A percentile compares a stretch with the other conserved stretches of the same genome.
Evolutionary conservation across 2,329 filamentous ascomycete species (phyloP).

Genomic region (Monilinia aucupariae): DNA sequence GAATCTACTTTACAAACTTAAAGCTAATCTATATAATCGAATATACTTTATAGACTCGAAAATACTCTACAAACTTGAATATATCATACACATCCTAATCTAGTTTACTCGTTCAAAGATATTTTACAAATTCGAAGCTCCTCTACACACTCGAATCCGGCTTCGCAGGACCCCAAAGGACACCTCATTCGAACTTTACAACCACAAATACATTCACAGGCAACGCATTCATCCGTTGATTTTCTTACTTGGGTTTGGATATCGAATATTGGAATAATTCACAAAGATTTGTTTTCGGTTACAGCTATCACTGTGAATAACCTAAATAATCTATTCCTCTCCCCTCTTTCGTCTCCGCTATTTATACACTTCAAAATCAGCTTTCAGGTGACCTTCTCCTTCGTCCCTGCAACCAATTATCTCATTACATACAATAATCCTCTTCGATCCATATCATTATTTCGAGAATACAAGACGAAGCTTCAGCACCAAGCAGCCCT

Average conservation of each 20-base stretch:
- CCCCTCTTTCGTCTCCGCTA: not conserved
- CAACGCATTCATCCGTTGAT: not conserved
- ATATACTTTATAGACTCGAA: no score
- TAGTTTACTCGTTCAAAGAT: no score
- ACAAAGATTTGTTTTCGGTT: not conserved
- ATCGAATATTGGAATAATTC: not conserved
- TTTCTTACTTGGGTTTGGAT: not conserved
- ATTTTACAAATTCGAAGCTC: no score
- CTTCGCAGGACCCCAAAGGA: not conserved
- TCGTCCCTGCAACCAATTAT: not conserved
- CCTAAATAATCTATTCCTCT: not conserved
- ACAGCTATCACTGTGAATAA: not conserved
- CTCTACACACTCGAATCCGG: no score
- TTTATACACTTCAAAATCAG: not conserved
- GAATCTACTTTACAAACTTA: no score
- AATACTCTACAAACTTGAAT: no score
- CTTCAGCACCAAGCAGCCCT: not conserved
- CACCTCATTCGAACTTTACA: not conserved
- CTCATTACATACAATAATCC: not conserved
- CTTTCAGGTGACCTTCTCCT: not conserved
- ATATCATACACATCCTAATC: no score
- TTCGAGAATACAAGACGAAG: not conserved
- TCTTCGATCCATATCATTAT: not conserved
- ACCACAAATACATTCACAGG: not conserved
- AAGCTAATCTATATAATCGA: no score